Evolutionary conservation across 2,329 filamentous ascomycete species (phyloP).

Genomic region (Fusarium sp.): DNA sequence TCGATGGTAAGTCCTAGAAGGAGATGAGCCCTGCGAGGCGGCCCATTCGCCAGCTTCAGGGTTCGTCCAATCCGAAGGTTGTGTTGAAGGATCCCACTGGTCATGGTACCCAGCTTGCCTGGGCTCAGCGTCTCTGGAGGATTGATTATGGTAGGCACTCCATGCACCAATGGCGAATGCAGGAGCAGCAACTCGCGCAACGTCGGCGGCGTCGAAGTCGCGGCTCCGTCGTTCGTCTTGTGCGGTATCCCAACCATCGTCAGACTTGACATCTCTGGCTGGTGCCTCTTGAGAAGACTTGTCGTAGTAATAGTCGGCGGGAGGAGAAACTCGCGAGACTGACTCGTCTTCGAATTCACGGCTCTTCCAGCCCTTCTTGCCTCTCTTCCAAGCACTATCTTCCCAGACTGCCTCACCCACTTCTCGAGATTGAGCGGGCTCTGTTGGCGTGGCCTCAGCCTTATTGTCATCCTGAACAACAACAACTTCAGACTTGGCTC

Average conservation of each 20-base stretch:
- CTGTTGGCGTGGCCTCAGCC: constrained; percentile 23
- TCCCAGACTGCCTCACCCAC: constrained; percentile 39
- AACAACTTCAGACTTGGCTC: constrained; percentile 52
- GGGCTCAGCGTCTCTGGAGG: constrained; percentile 2
- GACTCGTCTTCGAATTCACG: constrained; percentile 46
- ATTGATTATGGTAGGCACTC: constrained; percentile 4
- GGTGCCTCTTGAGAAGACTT: constrained; percentile 19
- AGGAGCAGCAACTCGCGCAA: constrained; percentile 31
- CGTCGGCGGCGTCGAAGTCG: constrained; percentile 19
- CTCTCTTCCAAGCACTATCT: constrained; percentile 48
- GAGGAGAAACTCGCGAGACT: constrained; percentile 43
- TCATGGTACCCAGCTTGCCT: constrained; percentile 6
- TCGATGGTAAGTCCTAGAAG: constrained; percentile 19
- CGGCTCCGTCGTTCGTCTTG: constrained; percentile 21
- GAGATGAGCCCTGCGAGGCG: constrained; percentile 39
- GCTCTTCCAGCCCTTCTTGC: constrained; percentile 48
- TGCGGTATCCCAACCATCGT: constrained; percentile 22
- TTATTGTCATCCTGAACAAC: constrained; percentile 45
- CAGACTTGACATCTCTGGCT: constrained; percentile 28
- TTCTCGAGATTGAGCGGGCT: constrained; percentile 34
- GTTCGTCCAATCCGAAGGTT: not conserved
- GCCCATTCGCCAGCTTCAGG: constrained; percentile 45
- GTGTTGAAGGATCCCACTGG: constrained; percentile 4
- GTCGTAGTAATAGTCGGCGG: constrained; percentile 47
- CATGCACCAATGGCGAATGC: constrained; percentile 36